Conservation (phyloP, 2,329 filamentous ascomycete species). For the Waltergamsia citrina region DNA sequence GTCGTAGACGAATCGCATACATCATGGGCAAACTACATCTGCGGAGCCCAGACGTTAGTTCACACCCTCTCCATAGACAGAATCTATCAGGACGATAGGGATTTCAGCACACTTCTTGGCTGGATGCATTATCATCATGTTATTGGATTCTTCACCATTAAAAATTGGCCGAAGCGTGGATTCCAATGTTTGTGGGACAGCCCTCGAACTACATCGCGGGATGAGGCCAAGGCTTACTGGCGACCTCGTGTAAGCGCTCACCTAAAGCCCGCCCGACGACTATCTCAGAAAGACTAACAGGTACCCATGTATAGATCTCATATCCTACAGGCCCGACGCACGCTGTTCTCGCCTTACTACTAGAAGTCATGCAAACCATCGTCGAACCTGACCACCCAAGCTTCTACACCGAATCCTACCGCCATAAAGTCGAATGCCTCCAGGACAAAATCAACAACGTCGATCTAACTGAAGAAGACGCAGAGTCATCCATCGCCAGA, state of each 20-base stretch:
- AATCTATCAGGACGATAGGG: neutral
- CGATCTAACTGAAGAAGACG: neutral
- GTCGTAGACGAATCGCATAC: neutral
- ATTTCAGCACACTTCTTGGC: conserved; percentile 10
- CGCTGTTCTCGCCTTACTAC: neutral
- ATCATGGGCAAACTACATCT: conserved; percentile 16
- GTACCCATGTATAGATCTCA: neutral
- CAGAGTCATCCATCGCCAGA: neutral
- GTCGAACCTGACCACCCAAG: neutral
- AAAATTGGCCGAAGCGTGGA: conserved; percentile 10
- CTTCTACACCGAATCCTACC: neutral
- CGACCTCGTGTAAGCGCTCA: too few species aligned
- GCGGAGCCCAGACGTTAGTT: conserved; percentile 12
- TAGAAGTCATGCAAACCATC: neutral
- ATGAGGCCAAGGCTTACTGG: too few species aligned
- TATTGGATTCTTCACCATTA: conserved; percentile 14
- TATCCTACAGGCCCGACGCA: neutral
- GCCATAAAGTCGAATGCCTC: neutral
- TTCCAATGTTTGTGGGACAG: neutral
- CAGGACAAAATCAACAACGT: neutral
- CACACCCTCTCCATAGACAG: neutral
- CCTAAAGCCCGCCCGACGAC: neutral
- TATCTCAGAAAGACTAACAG: neutral
- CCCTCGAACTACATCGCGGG: neutral
- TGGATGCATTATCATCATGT: conserved; percentile 19